Evolutionary conservation across 2,329 filamentous ascomycete species (phyloP), one percentile per base, ranked within the genome.

Genomic region (Stachybotrys chartarum): DNA sequence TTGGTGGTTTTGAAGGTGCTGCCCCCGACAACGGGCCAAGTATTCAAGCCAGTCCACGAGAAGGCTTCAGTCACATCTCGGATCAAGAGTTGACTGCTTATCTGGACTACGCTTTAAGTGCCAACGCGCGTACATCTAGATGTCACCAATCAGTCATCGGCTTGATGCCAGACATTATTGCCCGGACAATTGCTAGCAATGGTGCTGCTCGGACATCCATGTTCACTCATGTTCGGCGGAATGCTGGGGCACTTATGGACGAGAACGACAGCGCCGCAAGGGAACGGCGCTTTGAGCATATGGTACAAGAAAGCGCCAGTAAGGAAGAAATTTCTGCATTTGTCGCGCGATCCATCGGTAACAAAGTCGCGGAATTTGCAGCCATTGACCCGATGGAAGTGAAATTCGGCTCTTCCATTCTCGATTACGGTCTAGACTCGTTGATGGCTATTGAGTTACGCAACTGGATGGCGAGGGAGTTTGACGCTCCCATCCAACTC

Each of bases 401-500:
- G 16, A 51, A 51, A 3, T n/a, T 51, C 6, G 30, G 30, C 30
- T 32, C 18, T 32, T 51, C 49, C 30, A 51, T 51, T 35, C 32
- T 32, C 7, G 49, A 51, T 30, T 68, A 68, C 32, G 65, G 66
- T 1, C 70, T 76, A 7, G 73, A 76, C 65, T 75, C 73, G n/a
- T 71, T 76, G 2, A 71, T 75, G 14, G 72, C 73, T 2, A 74
- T 75, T 52, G 72, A 75, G 62, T 72, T 76, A 56, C 72, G 73
- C 44, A 76, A 74, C 64, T 76, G 72, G 62, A 71, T 75, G 59
- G 74, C 71, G 11, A 68, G 72, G 45, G 72, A 75, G 61, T 72
- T 78, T 59, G 70, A 78, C 62, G 71, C 74, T 2, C 78, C 74
- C 53, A 60, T 80, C 58, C 77, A 81, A 65, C 47, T 42, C 17